Base-by-base conservation (phyloP, 768 basidiomycete genomes). In the Xerocomellus amylosporus region DNA sequence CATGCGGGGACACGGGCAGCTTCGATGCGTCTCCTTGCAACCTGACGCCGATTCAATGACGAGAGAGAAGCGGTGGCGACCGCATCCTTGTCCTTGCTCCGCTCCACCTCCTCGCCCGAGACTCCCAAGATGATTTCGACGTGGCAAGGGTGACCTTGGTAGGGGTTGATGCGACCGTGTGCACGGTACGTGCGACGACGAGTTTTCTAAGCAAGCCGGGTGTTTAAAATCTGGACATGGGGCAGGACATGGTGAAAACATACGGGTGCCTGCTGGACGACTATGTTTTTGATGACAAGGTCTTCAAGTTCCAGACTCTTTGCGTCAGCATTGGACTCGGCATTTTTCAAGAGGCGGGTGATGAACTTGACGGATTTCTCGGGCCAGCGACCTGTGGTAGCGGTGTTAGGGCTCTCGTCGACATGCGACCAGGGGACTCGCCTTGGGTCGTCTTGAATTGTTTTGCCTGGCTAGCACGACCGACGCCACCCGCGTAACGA, bases 101-200 rank as follows among this genome's bases (percentile, higher is more conserved):
- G 91, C 78, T 96, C 91, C 47, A 98, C 93, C 73, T 92, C 87
- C 58, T 80, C 83, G 38, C 87, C 86, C 37, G 83, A 75, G 51
- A 87, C 87, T 46, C 85, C 77, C 58, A 98, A 86, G 71, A 98
- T 93, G 71, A 94, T 85, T 73, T 98, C 96, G 61, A 98, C 88
- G 69, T 98, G 97, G 74, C 87, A 89, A 39, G 97, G 97, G 76
- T 94, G 92, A 40, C 96, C 96, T 75, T 97, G 93, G 85, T 98
- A 98, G 34, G 97, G 96, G 79, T 99, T 99, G 76, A 94, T 95
- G 54, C 93, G 88, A 84, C 93, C 93, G 67, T 95, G 93, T 42
- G 91, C 92, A 76, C 97, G 93, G 85, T 97, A 98, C 61, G 97
- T 99, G 72, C 97, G 93, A 71, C 97, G 93, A 75, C 94, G 94